phyloP scores from a whole-genome alignment of 2,329 filamentous ascomycete species.

The Fusarium dlaminii region DNA sequence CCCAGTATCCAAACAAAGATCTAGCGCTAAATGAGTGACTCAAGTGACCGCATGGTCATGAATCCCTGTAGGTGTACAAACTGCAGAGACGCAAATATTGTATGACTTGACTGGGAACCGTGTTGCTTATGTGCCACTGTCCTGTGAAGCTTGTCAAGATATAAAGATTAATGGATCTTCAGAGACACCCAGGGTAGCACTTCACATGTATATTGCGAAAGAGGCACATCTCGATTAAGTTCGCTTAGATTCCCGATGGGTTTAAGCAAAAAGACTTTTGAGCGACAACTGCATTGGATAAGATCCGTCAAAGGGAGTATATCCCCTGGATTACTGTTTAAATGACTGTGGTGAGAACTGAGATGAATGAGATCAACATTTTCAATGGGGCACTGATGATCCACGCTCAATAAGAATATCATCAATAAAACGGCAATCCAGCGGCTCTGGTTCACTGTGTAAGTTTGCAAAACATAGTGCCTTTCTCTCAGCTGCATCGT shows the following conservation, averaged over 20 bases:
- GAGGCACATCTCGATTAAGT: background rate
- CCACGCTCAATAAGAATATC: background rate
- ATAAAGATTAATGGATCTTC: background rate
- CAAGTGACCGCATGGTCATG: background rate
- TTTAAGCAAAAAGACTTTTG: accelerated
- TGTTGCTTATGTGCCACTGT: background rate
- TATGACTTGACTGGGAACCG: too few relatives aligned
- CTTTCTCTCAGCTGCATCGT: background rate
- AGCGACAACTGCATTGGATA: background rate
- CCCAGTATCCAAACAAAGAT: too few relatives aligned
- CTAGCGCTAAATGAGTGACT: background rate
- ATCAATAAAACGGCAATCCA: too few relatives aligned
- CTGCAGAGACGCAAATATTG: background rate
- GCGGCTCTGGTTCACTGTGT: too few relatives aligned
- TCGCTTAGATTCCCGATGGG: accelerated
- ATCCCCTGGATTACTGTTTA: background rate
- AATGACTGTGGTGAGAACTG: background rate
- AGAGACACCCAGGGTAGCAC: background rate
- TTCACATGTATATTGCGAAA: background rate
- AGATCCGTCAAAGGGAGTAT: background rate
- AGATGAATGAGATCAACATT: background rate
- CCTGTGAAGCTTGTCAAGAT: background rate
- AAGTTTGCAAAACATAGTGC: background rate
- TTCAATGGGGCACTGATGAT: background rate
- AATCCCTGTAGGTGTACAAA: too few relatives aligned